Evolutionary conservation across 352 stramenopile species (phyloP).

Genomic region (Phytophthora parvispora): DNA sequence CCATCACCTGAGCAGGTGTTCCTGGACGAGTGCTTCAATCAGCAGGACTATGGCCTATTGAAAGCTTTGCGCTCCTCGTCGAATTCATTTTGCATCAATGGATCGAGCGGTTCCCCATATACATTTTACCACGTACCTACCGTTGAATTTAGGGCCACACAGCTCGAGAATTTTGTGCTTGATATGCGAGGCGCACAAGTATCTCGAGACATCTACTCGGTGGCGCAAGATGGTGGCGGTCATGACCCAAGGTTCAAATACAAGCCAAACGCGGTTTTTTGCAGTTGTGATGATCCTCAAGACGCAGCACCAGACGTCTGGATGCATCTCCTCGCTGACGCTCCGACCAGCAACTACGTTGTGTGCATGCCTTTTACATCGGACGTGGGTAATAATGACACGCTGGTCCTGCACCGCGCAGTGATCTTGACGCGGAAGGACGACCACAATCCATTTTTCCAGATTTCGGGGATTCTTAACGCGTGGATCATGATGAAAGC

Average conservation of each 20-base stretch:
- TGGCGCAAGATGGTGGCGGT: constrained; percentile 12
- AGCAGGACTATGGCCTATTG: constrained; percentile 19
- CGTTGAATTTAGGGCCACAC: constrained; percentile 13
- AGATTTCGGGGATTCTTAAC: constrained; percentile 39
- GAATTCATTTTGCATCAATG: constrained; percentile 4
- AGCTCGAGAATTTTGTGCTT: constrained; percentile 14
- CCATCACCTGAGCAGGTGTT: background rate
- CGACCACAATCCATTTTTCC: constrained; percentile 52
- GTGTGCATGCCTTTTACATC: background rate
- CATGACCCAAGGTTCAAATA: constrained; percentile 32
- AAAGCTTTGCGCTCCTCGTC: constrained; percentile 9
- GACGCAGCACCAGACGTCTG: constrained; percentile 17
- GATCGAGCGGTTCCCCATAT: constrained; percentile 2
- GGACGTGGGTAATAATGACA: background rate
- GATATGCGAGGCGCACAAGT: constrained; percentile 13
- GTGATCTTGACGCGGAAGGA: constrained; percentile 38
- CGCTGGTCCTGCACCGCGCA: constrained; percentile 6
- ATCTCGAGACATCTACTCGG: constrained; percentile 9
- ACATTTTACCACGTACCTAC: constrained; percentile 6
- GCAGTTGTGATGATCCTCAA: constrained; percentile 13
- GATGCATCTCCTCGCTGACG: constrained; percentile 1
- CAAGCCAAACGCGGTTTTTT: constrained; percentile 1
- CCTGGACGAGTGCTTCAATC: constrained; percentile 12
- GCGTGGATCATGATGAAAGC: constrained; percentile 30
- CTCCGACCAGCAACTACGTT: background rate